Evolutionary conservation across 257 asterid species (phyloP).

Genomic region (Euphrasia confusa): DNA sequence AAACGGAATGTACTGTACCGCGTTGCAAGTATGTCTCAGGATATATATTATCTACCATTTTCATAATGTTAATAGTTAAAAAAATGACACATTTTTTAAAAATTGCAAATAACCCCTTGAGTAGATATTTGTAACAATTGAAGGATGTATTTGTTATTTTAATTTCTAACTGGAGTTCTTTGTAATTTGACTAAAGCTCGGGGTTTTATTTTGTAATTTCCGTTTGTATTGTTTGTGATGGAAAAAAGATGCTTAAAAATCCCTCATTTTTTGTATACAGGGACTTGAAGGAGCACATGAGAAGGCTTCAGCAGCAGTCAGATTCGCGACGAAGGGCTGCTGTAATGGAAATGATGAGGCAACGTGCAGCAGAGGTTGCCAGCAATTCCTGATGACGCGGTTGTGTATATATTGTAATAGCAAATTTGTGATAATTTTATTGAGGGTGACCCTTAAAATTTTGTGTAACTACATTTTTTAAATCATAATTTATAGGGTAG

Average conservation of each 20-base stretch:
- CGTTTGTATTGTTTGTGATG: neutral
- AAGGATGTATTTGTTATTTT: neutral
- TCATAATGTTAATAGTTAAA: neutral
- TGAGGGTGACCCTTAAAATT: slow-evolving; percentile 15
- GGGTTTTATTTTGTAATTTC: neutral
- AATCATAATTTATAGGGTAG: slow-evolving; percentile 15
- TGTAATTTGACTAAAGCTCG: neutral
- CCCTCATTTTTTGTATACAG: slow-evolving; percentile 33
- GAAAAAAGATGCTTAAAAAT: neutral
- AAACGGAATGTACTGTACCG: slow-evolving; percentile 80
- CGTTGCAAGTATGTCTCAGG: slow-evolving; percentile 79
- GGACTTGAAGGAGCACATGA: slow-evolving; percentile 73
- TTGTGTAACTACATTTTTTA: slow-evolving; percentile 27
- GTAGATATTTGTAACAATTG: too few species aligned
- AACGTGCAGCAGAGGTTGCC: slow-evolving; percentile 90
- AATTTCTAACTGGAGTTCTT: neutral
- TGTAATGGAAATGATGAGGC: slow-evolving; percentile 95
- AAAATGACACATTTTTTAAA: neutral
- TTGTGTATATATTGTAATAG: slow-evolving; percentile 30
- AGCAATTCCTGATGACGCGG: slow-evolving; percentile 40
- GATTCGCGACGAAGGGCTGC: slow-evolving; percentile 97
- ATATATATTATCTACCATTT: neutral
- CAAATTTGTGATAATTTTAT: slow-evolving; percentile 7
- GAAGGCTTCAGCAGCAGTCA: slow-evolving; percentile 81
- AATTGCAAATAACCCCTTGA: neutral